Base-by-base conservation (phyloP, 768 basidiomycete species). In the Tricholoma furcatifolium region DNA sequence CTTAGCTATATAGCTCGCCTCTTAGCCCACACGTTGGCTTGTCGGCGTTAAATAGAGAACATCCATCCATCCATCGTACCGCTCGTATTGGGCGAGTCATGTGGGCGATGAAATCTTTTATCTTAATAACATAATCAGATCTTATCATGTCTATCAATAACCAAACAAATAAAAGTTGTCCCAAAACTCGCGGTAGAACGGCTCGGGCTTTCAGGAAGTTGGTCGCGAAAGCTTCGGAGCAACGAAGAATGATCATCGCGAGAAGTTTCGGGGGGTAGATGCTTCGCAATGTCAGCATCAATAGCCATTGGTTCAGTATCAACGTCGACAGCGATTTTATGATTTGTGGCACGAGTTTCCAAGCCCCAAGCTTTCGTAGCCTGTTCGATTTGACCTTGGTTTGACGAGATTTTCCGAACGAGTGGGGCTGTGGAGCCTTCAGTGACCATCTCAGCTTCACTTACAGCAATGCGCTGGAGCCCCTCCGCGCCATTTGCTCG, bases 281-380 rank as follows among this genome's bases (percentile, higher is more conserved):
- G 17, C 17, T 39, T n/a, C 14, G 10, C 27, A 18, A 42, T 9
- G 18, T 31, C 24, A 21, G 18, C 38, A 17, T 50, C n/a, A 23
- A 10, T 27, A 9, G 42, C 47, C 35, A 39, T 31, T 32, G 41
- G 50, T 30, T 8, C 18, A 27, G 14, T n/a, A 45, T 43, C 53
- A 15, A 31, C 21, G 17, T n/a, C n/a, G 4, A 24, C 15, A 5
- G 20, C 43, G 9, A 15, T 7, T 20, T 36, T 23, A 31, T 15
- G 15, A 10, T 6, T 56, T 14, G 23, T 24, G 49, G 47, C 59
- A 58, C 5, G 61, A 53, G 18, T 62, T 53, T 69, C 65, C 60
- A 30, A 50, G 49, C 50, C 66, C 65, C 44, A 62, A 41, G 18
- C 52, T 49, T 44, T 65, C 59, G 42, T 57, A 4, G 57, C 59